Evolutionary conservation across 352 stramenopile genomes (phyloP), one percentile per base, ranked within the genome.

Genomic region (Phytopythium helicoides): DNA sequence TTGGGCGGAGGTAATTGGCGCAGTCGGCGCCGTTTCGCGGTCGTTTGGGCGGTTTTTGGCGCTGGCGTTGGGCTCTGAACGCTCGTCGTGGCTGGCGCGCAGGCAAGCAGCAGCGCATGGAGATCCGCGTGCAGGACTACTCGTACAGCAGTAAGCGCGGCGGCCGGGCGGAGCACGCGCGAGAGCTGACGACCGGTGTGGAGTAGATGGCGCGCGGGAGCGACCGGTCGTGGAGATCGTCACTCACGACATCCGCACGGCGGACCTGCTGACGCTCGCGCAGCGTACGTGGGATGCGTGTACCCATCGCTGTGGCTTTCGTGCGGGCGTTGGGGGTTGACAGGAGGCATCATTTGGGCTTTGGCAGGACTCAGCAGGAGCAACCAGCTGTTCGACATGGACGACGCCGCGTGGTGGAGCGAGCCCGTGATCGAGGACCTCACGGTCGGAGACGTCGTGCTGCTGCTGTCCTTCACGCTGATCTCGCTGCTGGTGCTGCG

Each of bases 81-180:
- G 36, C 46, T 41, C 11, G 31, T 26, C 9, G n/a, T 25, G 25
- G 45, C n/a, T 19, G 46, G 19, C 47, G 40, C 51, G n/a, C 50
- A 73, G 60, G 23, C 9, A 52, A 52, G 35, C 67, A 76, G 47
- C 57, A 55, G 15, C 54, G 62, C 47, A 70, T 85, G 56, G 73
- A 87, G 62, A 88, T 90, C 48, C 65, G 56, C 25, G 73, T 82
- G 45, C 72, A 87, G 44, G 74, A 86, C 50, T 90, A 73, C 31
- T 90, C 76, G 19, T 90, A 86, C 60, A 66, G 61, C 53, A 68
- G 79, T 89, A 60, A 25, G 62, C 58, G 6, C 16, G 4, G 31
- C 18, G 19, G 39, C 16, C 22, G 54, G 11, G 48, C 47, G 19
- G 46, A 52, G 12, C 49, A 1, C 12, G 19, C 18, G 31, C 10